Percentiles rank a stretch among this genome's conserved stretches.
Evolutionary conservation across 495 filamentous ascomycete species (phyloP).

Genomic region (Daldinia bambusicola): DNA sequence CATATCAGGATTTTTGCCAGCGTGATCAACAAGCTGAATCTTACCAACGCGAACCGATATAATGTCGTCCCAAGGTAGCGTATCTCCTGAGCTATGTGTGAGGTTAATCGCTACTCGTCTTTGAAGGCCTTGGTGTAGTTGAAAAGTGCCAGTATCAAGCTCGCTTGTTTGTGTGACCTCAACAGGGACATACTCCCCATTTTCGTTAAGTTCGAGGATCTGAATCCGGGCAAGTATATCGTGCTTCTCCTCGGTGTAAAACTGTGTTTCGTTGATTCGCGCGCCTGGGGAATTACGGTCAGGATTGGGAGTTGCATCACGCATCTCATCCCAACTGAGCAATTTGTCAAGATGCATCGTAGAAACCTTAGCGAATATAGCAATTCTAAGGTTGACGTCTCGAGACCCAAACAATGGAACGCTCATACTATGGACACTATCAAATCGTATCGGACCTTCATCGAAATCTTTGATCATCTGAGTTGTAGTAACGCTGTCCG

Average conservation of each 20-base stretch:
- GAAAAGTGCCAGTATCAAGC: slow-evolving; percentile 86
- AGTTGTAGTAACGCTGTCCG: slow-evolving; percentile 92
- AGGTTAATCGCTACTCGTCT: slow-evolving; percentile 86
- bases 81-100: slow-evolving; percentile 88
- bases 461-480: slow-evolving; percentile 95
- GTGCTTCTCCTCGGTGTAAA: slow-evolving; percentile 90
- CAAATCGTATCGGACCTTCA: slow-evolving; percentile 92
- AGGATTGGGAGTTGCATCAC: slow-evolving; percentile 69
- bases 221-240: slow-evolving; percentile 90
- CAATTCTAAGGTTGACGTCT: slow-evolving; percentile 81
- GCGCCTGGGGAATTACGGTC: slow-evolving; percentile 71
- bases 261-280: slow-evolving; percentile 88
- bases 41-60: slow-evolving; percentile 77
- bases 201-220: slow-evolving; percentile 89
- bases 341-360: slow-evolving; percentile 96
- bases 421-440: slow-evolving; percentile 98
- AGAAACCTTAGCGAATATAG: slow-evolving; percentile 91
- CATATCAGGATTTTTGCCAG: slow-evolving; percentile 84
- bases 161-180: slow-evolving; percentile 88
- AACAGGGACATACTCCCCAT: slow-evolving; percentile 89
- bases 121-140: slow-evolving; percentile 95
- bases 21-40: slow-evolving; percentile 82
- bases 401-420: slow-evolving; percentile 85
- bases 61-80: slow-evolving; percentile 86
- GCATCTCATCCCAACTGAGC: slow-evolving; percentile 98